phyloP scores from a whole-genome alignment of 2,329 filamentous ascomycete genomes.

The Sporothrix dimorphospora region DNA sequence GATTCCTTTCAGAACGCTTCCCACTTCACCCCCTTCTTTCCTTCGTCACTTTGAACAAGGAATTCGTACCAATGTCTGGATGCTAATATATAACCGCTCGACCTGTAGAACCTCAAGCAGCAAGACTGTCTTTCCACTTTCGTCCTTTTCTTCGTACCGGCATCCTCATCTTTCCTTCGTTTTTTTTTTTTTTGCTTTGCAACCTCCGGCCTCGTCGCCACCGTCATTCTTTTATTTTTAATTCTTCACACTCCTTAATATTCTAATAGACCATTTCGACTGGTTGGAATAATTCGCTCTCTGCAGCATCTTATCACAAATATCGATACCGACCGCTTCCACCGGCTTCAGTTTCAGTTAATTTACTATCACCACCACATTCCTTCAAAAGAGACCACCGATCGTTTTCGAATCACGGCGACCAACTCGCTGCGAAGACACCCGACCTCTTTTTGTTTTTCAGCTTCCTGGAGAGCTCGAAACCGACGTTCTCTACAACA shows the following conservation, averaged over 20 bases:
- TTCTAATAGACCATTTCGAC: constrained; percentile 52
- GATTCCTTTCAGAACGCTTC: constrained; percentile 19
- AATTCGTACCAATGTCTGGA: not conserved
- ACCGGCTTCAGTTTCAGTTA: constrained; percentile 31
- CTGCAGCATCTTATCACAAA: constrained; percentile 42
- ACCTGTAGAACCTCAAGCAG: constrained; percentile 44
- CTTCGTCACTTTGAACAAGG: not conserved
- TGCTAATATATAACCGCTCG: constrained; percentile 35
- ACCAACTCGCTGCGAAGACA: constrained; percentile 27
- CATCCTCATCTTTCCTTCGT: constrained; percentile 33
- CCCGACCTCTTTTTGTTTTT: constrained; percentile 19
- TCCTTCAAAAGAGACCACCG: constrained; percentile 41
- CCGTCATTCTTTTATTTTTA: constrained; percentile 59
- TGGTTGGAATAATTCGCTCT: constrained; percentile 47
- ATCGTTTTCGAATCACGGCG: constrained; percentile 14
- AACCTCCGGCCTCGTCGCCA: constrained; percentile 53
- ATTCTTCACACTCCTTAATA: constrained; percentile 62
- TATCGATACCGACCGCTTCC: constrained; percentile 30
- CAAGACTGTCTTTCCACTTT: constrained; percentile 43
- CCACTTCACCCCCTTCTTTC: not conserved
- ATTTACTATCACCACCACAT: constrained; percentile 35
- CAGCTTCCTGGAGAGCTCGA: constrained; percentile 32
- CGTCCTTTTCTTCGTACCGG: constrained; percentile 36
- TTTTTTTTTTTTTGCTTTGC: constrained; percentile 43
- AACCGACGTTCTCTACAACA: constrained; percentile 24